phyloP scores from a whole-genome alignment of 306 rosid genomes.

The Citrullus mucosospermus region DNA sequence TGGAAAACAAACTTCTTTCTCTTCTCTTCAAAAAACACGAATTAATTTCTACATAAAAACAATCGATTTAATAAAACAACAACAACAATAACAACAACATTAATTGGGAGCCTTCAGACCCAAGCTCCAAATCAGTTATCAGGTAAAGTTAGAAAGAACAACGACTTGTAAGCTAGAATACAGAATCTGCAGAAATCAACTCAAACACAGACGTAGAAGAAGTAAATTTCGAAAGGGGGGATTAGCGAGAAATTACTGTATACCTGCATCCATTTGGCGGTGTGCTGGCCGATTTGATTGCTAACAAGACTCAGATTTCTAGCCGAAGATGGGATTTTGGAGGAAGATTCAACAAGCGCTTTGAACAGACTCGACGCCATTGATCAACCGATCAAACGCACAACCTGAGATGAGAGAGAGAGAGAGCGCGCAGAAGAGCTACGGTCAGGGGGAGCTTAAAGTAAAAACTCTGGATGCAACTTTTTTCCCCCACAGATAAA shows the following conservation, averaged over 20 bases:
- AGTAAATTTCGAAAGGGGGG: background rate
- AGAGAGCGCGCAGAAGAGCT: background rate
- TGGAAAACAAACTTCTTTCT: background rate
- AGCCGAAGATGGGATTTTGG: slow-evolving; percentile 21
- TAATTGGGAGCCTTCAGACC: background rate
- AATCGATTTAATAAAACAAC: background rate
- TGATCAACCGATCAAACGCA: background rate
- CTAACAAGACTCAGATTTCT: slow-evolving; percentile 44
- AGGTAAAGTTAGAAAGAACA: background rate
- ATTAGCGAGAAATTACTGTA: background rate
- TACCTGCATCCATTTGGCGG: slow-evolving; percentile 92
- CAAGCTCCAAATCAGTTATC: background rate
- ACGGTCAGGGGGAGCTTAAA: background rate
- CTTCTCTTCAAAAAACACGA: background rate
- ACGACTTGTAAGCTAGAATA: background rate
- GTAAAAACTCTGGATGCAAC: background rate
- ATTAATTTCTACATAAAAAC: background rate
- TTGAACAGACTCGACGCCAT: slow-evolving; percentile 77
- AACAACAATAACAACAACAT: background rate
- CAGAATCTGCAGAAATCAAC: background rate
- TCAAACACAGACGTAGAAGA: background rate
- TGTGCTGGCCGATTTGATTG: slow-evolving; percentile 52
- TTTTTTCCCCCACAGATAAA: too few species aligned
- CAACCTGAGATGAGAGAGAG: background rate
- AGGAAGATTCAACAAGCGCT: slow-evolving; percentile 37